phyloP scores from a whole-genome alignment of 176 grass and related monocot species.

The Cenchrus fungigraminus region DNA sequence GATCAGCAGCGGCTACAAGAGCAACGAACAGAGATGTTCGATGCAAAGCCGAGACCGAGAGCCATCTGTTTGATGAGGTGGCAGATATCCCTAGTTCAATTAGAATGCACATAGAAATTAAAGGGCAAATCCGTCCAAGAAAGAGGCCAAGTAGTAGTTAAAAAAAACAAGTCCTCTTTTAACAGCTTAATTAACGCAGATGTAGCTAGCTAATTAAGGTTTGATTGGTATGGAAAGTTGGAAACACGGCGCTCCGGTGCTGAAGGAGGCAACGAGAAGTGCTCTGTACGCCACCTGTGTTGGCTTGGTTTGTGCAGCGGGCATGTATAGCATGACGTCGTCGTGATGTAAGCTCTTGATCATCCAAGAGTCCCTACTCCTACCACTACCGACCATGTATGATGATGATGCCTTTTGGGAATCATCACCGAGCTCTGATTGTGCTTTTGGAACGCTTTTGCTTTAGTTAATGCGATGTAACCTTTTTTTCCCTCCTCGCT shows the following conservation, averaged over 20 bases:
- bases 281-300: background rate
- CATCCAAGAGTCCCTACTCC: conserved; percentile 37
- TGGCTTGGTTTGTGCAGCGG: background rate
- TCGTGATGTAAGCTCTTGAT: conserved; percentile 24
- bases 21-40: conserved; percentile 9
- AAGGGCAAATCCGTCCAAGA: conserved; percentile 7
- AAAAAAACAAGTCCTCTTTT: background rate
- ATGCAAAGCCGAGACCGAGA: background rate
- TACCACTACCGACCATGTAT: conserved; percentile 35
- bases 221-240: background rate
- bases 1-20: background rate
- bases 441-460: conserved; percentile 32
- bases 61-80: conserved; percentile 5
- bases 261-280: conserved; percentile 12
- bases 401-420: background rate
- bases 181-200: conserved; percentile 30
- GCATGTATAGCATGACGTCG: conserved; percentile 7
- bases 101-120: conserved; percentile 27
- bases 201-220: background rate
- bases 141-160: background rate
- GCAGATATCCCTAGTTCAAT: background rate
- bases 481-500: conserved; percentile 20
- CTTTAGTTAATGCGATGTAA: conserved; percentile 59
- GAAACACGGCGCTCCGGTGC: background rate
- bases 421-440: conserved; percentile 47